Base-by-base conservation (phyloP, 2,329 filamentous ascomycete genomes). In the Lecanicillium sp. region DNA sequence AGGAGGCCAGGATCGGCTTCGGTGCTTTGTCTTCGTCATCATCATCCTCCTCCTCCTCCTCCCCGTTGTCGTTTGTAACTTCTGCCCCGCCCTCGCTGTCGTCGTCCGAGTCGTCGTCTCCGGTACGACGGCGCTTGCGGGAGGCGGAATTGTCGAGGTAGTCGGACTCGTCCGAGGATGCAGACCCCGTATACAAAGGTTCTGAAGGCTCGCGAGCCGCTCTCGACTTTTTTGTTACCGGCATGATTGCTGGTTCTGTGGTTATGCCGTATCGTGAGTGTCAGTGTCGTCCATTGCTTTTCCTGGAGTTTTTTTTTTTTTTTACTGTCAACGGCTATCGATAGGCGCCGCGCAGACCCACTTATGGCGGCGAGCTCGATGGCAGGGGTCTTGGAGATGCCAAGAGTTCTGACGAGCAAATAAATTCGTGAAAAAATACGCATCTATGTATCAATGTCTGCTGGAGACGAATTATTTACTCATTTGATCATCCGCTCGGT, bases 101-200 rank as follows among this genome's bases (percentile, higher is more conserved):
- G 26, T 54, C 56, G 17, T 58, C 54, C 14, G 57, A 57, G 9
- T 55, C 58, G n/a, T 52, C 56, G 24, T 62, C 60, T 9, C 54
- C 48, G 12, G 51, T 52, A 19, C 68, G 68, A 32, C 71, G 70
- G 51, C 71, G 65, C 61, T 75, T 75, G 54, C 72, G 69, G 30
- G 72, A 65, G 40, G 62, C 59, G 36, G 59, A 56, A 55, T 64
- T 70, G 61, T 74, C 70, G 35, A 79, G 69, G 50, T 67, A 71
- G 54, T 78, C 75, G 29, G 76, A 79, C 56, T 72, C 69, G 48
- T 60, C 58, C 43, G 64, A 65, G 17, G 51, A 50, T 4, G 45
- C 43, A 7, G 44, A 17, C 19, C 29, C 32, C 26, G 14, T 19
- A 23, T 36, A 30, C 11, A n/a, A 7, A 27, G 41, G 23, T 36